Percentiles rank a stretch among this genome's conserved stretches.
Evolutionary conservation across 2,329 filamentous ascomycete genomes (phyloP).

Genomic region (Neocatenulostroma microsporum): DNA sequence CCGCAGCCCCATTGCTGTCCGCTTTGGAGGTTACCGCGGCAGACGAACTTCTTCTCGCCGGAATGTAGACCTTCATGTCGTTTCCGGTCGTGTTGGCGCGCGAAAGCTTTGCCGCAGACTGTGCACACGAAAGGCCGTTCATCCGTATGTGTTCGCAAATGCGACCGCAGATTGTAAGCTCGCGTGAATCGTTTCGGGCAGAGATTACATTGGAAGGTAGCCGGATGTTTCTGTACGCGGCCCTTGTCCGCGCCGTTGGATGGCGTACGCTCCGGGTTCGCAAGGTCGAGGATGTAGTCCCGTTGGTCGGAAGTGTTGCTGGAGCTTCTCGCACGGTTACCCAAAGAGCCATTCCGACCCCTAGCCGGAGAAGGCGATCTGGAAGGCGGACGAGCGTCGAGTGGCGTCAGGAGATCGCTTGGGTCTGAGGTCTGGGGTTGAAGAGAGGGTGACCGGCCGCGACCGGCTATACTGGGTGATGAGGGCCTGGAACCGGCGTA

Average conservation of each 20-base stretch:
- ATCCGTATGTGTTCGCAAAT: conserved; percentile 92
- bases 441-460: conserved; percentile 30
- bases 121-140: conserved; percentile 96
- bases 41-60: conserved; percentile 98
- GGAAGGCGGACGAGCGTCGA: conserved; percentile 30
- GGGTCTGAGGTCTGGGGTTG: conserved; percentile 19
- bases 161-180: conserved; percentile 92
- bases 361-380: conserved; percentile 42
- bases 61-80: conserved; percentile 93
- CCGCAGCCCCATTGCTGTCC: conserved; percentile 87
- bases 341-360: conserved; percentile 24
- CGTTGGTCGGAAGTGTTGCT: conserved; percentile 50
- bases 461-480: conserved; percentile 30
- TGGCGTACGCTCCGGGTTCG: conserved; percentile 75
- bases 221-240: conserved; percentile 93
- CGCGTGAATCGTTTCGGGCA: conserved; percentile 95
- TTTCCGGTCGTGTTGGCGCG: conserved; percentile 93
- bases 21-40: conserved; percentile 79
- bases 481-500: conserved; percentile 43
- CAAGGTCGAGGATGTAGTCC: conserved; percentile 81
- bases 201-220: conserved; percentile 87
- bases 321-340: conserved; percentile 40
- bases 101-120: conserved; percentile 94
- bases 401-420: conserved; percentile 36
- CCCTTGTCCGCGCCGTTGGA: conserved; percentile 57